Conservation (phyloP, 352 stramenopile species). For the Phytophthora melonis region DNA sequence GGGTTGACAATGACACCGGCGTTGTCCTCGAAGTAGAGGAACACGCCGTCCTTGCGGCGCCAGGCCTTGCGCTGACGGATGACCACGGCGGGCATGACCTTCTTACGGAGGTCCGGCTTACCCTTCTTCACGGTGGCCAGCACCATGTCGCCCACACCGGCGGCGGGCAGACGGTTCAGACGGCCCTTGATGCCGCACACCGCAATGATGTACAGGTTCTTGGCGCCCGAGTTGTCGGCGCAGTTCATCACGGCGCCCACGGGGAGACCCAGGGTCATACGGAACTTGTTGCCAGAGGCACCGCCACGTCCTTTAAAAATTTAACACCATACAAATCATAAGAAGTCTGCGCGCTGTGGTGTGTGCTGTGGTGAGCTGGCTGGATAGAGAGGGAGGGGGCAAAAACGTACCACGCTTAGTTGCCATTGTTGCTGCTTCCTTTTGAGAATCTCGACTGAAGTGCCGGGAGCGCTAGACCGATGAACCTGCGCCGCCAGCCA, state of each 20-base stretch:
- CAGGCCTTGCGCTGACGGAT: slow-evolving; percentile 99
- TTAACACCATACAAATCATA: slow-evolving; percentile 3
- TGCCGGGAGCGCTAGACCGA: background rate
- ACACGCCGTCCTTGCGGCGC: slow-evolving; percentile 99
- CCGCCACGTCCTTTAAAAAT: slow-evolving; percentile 87
- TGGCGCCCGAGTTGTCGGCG: slow-evolving; percentile 99
- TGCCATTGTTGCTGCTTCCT: slow-evolving; percentile 87
- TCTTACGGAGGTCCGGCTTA: slow-evolving; percentile 99
- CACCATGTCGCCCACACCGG: slow-evolving; percentile 99
- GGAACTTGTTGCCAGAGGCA: slow-evolving; percentile 99
- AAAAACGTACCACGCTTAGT: slow-evolving; percentile 75
- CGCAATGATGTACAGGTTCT: slow-evolving; percentile 99
- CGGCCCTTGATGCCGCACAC: slow-evolving; percentile 99
- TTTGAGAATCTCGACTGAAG: slow-evolving; percentile 86
- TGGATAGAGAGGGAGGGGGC: background rate
- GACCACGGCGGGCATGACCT: slow-evolving; percentile 99
- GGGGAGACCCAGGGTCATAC: slow-evolving; percentile 99
- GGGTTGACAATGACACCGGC: slow-evolving; percentile 99
- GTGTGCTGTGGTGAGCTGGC: background rate
- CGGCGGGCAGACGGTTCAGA: slow-evolving; percentile 99
- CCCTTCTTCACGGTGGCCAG: slow-evolving; percentile 99
- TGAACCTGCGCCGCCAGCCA: background rate
- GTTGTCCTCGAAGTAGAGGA: slow-evolving; percentile 99
- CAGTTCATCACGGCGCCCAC: slow-evolving; percentile 99
- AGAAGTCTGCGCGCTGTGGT: background rate